These are phyloP conservation scores for Xylaria scruposa DNA, from an alignment of 495 filamentous ascomycete species.

Conservation along the genomic window DNA sequence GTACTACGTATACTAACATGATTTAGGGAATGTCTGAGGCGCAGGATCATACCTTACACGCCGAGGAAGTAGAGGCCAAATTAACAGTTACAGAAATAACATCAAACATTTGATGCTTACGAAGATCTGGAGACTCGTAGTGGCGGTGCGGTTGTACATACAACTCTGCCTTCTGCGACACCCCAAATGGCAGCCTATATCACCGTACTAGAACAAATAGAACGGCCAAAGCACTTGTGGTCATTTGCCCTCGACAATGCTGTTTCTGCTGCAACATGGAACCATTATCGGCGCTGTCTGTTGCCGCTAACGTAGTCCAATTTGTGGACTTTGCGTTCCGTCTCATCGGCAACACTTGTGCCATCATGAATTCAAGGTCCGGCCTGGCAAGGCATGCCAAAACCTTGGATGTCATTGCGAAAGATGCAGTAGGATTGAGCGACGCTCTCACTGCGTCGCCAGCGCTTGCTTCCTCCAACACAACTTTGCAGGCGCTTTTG, in stretches of 20 bases:
- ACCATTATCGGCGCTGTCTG: slow-evolving; percentile 22
- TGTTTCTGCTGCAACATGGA: slow-evolving; percentile 12
- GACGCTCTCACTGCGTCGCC: slow-evolving; percentile 6
- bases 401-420: slow-evolving; percentile 2
- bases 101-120: neutral
- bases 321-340: slow-evolving; percentile 29
- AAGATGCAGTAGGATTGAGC: neutral
- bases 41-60: too few species aligned
- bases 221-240: neutral
- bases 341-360: slow-evolving; percentile 7
- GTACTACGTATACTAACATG: too few species aligned
- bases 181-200: neutral
- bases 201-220: neutral
- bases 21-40: too few species aligned
- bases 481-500: slow-evolving; percentile 6
- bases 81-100: neutral
- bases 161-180: neutral
- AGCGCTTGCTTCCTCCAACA: neutral
- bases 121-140: neutral
- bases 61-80: too few species aligned
- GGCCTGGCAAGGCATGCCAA: slow-evolving; percentile 3
- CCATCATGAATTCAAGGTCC: neutral
- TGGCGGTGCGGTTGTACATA: neutral
- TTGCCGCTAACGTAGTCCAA: slow-evolving; percentile 29
- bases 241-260: neutral